Base-by-base conservation (phyloP, 164 flowering plant genomes). In the Vitis riparia region DNA sequence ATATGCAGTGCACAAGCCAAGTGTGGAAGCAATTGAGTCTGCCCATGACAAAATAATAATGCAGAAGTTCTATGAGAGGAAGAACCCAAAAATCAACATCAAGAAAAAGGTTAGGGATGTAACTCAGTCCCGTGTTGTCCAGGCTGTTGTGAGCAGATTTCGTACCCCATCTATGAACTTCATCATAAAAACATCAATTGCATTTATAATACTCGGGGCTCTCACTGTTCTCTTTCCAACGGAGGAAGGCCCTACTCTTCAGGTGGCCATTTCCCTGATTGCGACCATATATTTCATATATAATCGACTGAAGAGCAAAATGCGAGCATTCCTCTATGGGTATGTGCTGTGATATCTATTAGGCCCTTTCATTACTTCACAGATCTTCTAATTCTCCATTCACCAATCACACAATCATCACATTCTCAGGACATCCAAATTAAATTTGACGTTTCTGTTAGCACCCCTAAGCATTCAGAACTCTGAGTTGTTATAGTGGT, bases 181-280 rank as follows among this genome's bases (percentile, higher is more conserved):
- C 80, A 83, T 93, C 12, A 66, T 90, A 32, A 91, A 84, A 79
- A 85, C 98, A 12, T 76, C 89, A 14, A 63, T 79, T 55, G 80
- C 86, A 61, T 95, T 91, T 66, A 32, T 80, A n/a, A 68, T 81
- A 7, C 98, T 95, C 74, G 98, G 94, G 69, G 88, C 67, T 62
- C 89, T 95, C 62, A 90, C 99, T 56, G 81, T 95, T 69, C 85
- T 91, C 59, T 94, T 86, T 72, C 99, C 98, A 29, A 94, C 99
- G 1, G 97, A 91, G 76, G 97, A 95, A 71, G 98, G 99, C 52
- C 99, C 98, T 2, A 93, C 98, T n/a, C 86, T 95, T 79, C 98
- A 95, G 75, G 99, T 95, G 13, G 93, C 91, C 70, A 79, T 93
- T 55, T 95, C 99, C 66, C 76, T 91, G 47, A 29, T 90, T 44